Evolutionary conservation across 345 rosid species (phyloP), one percentile per base, ranked within the genome.

Genomic region (Eucalyptus pumila): DNA sequence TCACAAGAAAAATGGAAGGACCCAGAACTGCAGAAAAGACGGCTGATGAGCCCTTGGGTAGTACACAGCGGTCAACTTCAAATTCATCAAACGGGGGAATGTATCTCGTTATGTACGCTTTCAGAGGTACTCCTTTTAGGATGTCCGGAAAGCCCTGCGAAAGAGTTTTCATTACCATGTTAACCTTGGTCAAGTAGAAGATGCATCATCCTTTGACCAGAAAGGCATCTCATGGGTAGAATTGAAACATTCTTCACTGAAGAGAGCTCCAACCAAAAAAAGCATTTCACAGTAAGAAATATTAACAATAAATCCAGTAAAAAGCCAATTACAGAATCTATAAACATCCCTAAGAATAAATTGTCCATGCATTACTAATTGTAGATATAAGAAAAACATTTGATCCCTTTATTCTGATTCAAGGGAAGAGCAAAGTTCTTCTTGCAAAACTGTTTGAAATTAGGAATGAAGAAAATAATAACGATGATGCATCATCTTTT

Each of bases 31-130:
- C 93, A 4, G 97, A 96, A 88, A 98, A 98, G 91, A 94, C 92
- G 0, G 97, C 92, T 3, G 98, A 93, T 87, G 94, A 93, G 48
- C 95, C 97, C 76, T 88, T 51, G 5, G 98, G 98, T 80, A 98
- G 97, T 87, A 93, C 83, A 92, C 99, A 97, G 47, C 90, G 72
- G 92, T 97, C 99, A 15, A 97, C 95, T 92, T 96, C 99, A 26
- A 98, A 98, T 91, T 98, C 99, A 42, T 96, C 96, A 40, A 98
- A 98, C 10, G 99, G 99, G 4, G 99, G 99, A 32, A 94, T 95
- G 91, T 97, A 98, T 92, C 98, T 96, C 86, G 94, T 96, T 89
- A 93, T 91, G 91, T 95, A 95, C 5, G 96, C 93, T 90, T 91
- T 92, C 90, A 98, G 60, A 40, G 93, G 94, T 87, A 94, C 91